Evolutionary conservation across 768 basidiomycete genomes (phyloP).

Genomic region (Phylloporus sp.): DNA sequence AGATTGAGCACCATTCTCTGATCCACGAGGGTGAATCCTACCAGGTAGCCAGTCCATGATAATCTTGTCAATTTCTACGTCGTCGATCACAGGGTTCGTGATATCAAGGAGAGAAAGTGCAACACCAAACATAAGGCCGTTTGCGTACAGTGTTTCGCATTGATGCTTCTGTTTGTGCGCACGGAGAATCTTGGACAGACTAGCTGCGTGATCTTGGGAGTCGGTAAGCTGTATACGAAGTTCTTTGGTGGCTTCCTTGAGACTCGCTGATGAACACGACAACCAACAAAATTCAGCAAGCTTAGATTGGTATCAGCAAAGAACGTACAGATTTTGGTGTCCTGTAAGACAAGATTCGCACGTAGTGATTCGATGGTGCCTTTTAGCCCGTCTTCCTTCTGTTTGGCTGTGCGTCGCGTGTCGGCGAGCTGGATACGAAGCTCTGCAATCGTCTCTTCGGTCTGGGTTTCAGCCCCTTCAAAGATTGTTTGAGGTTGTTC

Average conservation of each 20-base stretch:
- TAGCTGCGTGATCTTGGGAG: background rate
- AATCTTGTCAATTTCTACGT: background rate
- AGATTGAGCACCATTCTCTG: no score
- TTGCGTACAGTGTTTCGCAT: slow-evolving; percentile 1
- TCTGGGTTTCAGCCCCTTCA: background rate
- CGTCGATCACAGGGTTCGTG: background rate
- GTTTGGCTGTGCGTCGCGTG: background rate
- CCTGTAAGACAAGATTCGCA: no score
- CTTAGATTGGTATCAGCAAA: background rate
- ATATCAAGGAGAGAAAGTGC: background rate
- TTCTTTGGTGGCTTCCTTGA: background rate
- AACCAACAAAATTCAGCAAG: background rate
- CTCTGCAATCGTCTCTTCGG: background rate
- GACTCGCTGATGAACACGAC: background rate
- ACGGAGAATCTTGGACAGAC: background rate
- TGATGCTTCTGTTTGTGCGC: slow-evolving; percentile 4
- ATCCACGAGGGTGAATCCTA: no score
- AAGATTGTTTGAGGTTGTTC: no score
- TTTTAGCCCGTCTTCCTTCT: background rate
- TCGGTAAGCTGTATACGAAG: background rate
- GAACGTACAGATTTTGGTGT: background rate
- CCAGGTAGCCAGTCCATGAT: no score
- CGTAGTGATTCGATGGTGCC: background rate
- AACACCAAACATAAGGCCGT: slow-evolving; percentile 1
- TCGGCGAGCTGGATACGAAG: background rate